phyloP scores from a whole-genome alignment of 192 early-diverging fungal genomes.

The Coemansia brasiliensis region DNA sequence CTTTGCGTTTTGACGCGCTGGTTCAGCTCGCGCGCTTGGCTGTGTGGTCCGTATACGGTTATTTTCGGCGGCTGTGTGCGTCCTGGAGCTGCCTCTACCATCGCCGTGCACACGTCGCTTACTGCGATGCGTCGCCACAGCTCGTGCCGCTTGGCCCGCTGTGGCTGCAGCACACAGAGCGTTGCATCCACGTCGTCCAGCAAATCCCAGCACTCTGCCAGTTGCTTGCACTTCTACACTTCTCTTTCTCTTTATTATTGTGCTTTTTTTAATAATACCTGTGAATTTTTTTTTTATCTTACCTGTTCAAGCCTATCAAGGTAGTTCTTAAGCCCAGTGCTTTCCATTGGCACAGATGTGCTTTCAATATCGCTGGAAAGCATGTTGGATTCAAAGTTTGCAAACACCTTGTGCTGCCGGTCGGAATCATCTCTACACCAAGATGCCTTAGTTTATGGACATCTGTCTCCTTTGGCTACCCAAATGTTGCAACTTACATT shows the following conservation, averaged over 20 bases:
- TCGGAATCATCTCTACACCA: slow-evolving; percentile 26
- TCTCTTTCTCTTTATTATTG: background rate
- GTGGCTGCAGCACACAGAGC: slow-evolving; percentile 41
- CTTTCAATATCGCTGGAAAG: slow-evolving; percentile 33
- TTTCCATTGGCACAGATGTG: slow-evolving; percentile 16
- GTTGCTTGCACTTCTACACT: slow-evolving; percentile 25
- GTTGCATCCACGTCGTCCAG: slow-evolving; percentile 35
- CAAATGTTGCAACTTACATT: slow-evolving; percentile 13
- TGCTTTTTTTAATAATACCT: too few species aligned
- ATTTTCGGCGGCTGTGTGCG: slow-evolving; percentile 20
- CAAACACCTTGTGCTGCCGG: slow-evolving; percentile 20
- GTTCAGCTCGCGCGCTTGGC: slow-evolving; percentile 24
- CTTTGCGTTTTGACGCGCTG: slow-evolving; percentile 5
- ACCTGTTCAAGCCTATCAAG: slow-evolving; percentile 21
- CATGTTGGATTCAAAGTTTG: slow-evolving; percentile 22
- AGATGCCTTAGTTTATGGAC: background rate
- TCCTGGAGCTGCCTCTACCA: slow-evolving; percentile 28
- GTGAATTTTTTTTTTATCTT: slow-evolving; percentile 1
- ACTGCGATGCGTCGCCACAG: slow-evolving; percentile 42
- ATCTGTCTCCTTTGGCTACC: too few species aligned
- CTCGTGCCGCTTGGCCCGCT: slow-evolving; percentile 25
- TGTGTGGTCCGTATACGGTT: slow-evolving; percentile 35
- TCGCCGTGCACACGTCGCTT: slow-evolving; percentile 20
- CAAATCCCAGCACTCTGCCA: slow-evolving; percentile 21
- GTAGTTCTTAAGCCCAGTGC: slow-evolving; percentile 10